Evolutionary conservation across 495 filamentous ascomycete species (phyloP), one percentile per base, ranked within the genome.

Genomic region (Lasiosphaeria miniovina): DNA sequence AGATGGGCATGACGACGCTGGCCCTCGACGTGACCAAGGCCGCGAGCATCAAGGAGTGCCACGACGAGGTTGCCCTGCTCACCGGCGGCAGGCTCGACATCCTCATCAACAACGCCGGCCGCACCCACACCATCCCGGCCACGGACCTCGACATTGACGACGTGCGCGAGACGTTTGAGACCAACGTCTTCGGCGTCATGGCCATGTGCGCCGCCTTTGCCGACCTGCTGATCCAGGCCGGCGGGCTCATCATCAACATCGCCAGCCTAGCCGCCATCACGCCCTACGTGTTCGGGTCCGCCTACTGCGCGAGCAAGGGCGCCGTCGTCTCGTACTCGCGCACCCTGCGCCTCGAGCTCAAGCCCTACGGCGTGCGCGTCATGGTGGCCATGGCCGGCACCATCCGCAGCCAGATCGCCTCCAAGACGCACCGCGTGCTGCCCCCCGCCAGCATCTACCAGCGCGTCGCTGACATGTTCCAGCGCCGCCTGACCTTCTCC

Each of bases 71-170:
- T 14, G 71, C 71, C 34, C 66, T 70, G n/a, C 57, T 82, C 36
- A 87, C 83, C 0, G 77, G 76, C 53, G 84, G 82, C 10, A 80
- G 66, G 53, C 73, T 90, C n/a, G 82, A 88, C 66, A 80, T 82
- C 54, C 75, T 89, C 15, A 77, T 90, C 57, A 90, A 90, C 68
- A 89, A 89, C 65, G 85, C 85, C 15, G 86, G 86, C 33, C 75
- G 73, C 49, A 76, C 71, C 3, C 74, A 80, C 60, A 78, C 80
- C 6, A 73, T 75, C 56, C 84, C 86, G 0, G 74, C 77, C 5
- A 71, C 83, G 4, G 85, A 87, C 60, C 73, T 80, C 31, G 68
- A 75, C 36, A 57, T 86, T 0, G 68, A 79, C 4, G 75, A 78
- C 35, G 82, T 82, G 1, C 82, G 76, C 60, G 64, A 69, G 52